These are phyloP conservation scores for Oryza rufipogon DNA, from an alignment of 176 grass and related monocot species.

Conservation along the genomic window DNA sequence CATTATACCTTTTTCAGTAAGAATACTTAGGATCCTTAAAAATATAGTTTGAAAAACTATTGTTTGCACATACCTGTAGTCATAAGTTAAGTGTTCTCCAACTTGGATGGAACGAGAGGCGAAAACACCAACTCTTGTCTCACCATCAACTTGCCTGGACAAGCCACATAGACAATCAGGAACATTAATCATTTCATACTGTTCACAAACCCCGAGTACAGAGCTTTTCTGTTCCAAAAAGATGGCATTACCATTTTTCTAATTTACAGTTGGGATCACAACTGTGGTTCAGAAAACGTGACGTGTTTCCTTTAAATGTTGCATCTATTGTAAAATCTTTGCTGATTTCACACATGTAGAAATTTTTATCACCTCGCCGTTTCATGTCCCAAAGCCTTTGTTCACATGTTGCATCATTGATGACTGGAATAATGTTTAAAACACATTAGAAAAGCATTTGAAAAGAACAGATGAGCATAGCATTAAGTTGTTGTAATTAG, in stretches of 20 bases:
- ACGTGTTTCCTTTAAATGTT: slow-evolving; percentile 95
- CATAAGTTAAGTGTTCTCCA: slow-evolving; percentile 78
- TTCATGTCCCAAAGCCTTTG: slow-evolving; percentile 96
- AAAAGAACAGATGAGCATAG: background rate
- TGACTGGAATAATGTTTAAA: slow-evolving; percentile 60
- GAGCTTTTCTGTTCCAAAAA: slow-evolving; percentile 18
- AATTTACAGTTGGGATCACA: slow-evolving; percentile 97
- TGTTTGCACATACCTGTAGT: slow-evolving; percentile 67
- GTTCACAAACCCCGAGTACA: background rate
- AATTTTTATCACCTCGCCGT: slow-evolving; percentile 70
- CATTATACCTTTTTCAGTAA: background rate
- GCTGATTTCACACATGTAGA: slow-evolving; percentile 98
- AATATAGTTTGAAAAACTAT: background rate
- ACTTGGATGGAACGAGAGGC: slow-evolving; percentile 62
- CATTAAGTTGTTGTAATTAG: slow-evolving; percentile 25
- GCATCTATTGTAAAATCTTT: slow-evolving; percentile 99
- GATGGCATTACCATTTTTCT: slow-evolving; percentile 85
- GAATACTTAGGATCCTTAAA: background rate
- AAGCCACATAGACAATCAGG: slow-evolving; percentile 47
- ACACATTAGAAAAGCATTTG: slow-evolving; percentile 28
- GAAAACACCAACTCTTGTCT: slow-evolving; percentile 82
- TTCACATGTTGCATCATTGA: slow-evolving; percentile 87
- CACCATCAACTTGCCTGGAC: slow-evolving; percentile 80
- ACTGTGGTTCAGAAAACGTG: slow-evolving; percentile 95
- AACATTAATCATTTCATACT: slow-evolving; percentile 25